These are phyloP conservation scores for Aspergillus hortae DNA, from an alignment of 2,329 filamentous ascomycete species.

Conservation along the genomic window DNA sequence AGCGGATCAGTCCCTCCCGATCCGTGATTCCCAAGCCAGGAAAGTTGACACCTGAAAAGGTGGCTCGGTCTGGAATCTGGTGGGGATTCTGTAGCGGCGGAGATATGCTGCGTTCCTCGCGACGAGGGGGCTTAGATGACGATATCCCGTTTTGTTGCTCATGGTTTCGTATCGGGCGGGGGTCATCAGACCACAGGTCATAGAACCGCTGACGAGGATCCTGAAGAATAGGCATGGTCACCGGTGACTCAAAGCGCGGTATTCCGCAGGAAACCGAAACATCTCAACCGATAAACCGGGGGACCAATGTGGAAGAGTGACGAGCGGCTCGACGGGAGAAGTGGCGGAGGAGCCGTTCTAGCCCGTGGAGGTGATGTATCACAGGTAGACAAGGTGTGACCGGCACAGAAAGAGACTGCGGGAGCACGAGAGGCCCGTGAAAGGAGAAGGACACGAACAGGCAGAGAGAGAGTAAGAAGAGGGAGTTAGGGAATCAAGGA, in stretches of 20 bases:
- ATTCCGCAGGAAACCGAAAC: constrained; percentile 14
- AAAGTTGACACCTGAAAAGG: constrained; percentile 12
- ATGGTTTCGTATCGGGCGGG: constrained; percentile 10
- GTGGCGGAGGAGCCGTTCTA: background rate
- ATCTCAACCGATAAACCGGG: constrained; percentile 20
- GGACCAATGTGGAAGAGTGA: background rate
- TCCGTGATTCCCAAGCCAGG: constrained; percentile 42
- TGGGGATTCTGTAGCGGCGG: constrained; percentile 13
- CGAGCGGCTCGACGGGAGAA: background rate
- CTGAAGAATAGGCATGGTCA: constrained; percentile 35
- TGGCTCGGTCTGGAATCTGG: constrained; percentile 10
- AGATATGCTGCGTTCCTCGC: constrained; percentile 8
- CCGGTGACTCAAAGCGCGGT: constrained; percentile 5
- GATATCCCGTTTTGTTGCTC: constrained; percentile 1
- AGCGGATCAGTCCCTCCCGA: constrained; percentile 75
- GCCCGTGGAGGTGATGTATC: background rate
- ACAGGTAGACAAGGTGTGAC: background rate
- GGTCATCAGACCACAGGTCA: constrained; percentile 24
- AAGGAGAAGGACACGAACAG: background rate
- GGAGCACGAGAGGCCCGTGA: background rate
- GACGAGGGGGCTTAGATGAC: constrained; percentile 13
- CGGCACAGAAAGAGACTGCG: background rate
- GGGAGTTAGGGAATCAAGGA: background rate
- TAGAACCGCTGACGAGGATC: constrained; percentile 28
- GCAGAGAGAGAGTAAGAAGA: background rate